Conservation (phyloP, 1,284 basidiomycete species). For the Erythrobasidium hasegawianum region DNA sequence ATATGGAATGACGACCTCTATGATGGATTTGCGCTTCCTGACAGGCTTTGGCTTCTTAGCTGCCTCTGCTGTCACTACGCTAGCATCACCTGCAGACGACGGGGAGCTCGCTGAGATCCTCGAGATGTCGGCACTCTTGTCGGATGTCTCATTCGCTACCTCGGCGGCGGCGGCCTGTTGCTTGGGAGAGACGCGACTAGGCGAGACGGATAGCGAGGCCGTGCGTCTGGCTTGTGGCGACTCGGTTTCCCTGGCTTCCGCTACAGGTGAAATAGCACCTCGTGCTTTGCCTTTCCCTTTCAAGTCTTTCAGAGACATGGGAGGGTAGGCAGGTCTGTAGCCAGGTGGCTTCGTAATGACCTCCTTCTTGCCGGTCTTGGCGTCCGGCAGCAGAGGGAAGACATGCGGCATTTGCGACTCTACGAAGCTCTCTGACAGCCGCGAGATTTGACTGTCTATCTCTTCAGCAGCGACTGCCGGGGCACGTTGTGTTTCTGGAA, state of each 20-base stretch:
- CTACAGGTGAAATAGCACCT: neutral
- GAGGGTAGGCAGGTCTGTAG: neutral
- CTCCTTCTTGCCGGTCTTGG: neutral
- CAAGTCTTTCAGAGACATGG: neutral
- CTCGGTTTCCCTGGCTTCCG: too few species aligned
- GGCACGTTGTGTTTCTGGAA: constrained; percentile 16
- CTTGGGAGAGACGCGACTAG: neutral
- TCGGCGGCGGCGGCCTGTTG: neutral
- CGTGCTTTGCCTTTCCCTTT: neutral
- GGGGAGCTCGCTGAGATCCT: too few species aligned
- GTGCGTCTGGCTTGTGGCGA: too few species aligned
- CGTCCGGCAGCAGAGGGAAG: neutral
- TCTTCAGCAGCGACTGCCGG: neutral
- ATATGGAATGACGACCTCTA: constrained; percentile 32
- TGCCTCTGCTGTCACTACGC: too few species aligned
- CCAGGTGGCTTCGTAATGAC: neutral
- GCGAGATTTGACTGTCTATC: constrained; percentile 5
- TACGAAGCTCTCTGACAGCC: neutral
- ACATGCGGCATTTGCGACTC: neutral
- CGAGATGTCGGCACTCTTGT: neutral
- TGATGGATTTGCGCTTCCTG: neutral
- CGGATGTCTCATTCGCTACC: neutral
- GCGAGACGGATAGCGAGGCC: neutral
- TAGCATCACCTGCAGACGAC: too few species aligned
- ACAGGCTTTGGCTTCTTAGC: too few species aligned